Evolutionary conservation across 106 monocot species (phyloP), one percentile per base, ranked within the genome.

Genomic region (Dendrobium officinale): DNA sequence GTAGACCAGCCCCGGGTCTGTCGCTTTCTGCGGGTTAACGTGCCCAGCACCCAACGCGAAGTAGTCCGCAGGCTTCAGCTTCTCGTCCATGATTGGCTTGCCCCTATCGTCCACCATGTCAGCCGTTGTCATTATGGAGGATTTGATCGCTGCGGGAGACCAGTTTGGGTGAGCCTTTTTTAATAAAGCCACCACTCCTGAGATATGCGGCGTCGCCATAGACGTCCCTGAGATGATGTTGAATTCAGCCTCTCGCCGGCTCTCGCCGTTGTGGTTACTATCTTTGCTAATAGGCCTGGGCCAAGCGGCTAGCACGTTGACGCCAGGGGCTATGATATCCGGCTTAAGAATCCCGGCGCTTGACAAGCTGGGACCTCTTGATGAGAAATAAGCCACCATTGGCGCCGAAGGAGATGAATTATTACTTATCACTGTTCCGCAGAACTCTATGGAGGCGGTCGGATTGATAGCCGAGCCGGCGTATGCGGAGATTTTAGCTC

Each of bases 51-150:
- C 92, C 61, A 86, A 51, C 9, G 33, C 42, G 49, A 77, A 82
- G 47, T 67, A 37, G 79, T 70, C 72, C 7, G 84, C 82, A 7
- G 84, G 84, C 3, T 17, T 22, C 43, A 33, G 61, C 19, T 41
- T 37, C 77, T 88, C 82, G 55, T 91, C 80, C 10, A 6, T 59
- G 37, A 91, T 87, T 4, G 81, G 85, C 15, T 59, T 75, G 0
- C 85, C 77, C 1, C n/a, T 79, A 11, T 40, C 17, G 9, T 78
- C 77, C 3, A 27, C n/a, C 2, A 66, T 33, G 37, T 87, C 75
- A 4, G 89, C 80, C 15, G 88, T 91, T 1, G 88, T 88, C 88
- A 91, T 91, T n/a, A 91, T 86, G 9, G 91, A 88, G 6, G 91
- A 91, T 37, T 88, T 91, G 73, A 91, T 91, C 6, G 85, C 86